A percentile compares a stretch with the other conserved stretches of the same genome.
Evolutionary conservation across 805 yeast species (phyloP).

Genomic region (Barnettozyma siamensis): DNA sequence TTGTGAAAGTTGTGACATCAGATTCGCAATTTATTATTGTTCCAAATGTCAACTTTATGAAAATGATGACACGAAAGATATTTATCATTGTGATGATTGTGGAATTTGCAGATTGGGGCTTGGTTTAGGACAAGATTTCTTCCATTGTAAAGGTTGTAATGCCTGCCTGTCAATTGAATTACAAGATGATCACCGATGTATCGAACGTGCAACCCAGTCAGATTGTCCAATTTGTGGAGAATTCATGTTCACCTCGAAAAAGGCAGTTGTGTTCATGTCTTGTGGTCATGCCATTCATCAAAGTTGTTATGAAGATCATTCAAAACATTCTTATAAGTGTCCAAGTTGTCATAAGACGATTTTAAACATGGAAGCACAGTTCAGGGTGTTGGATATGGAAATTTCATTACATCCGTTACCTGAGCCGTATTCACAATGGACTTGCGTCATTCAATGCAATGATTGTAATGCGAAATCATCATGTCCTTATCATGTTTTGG

Average conservation of each 20-base stretch:
- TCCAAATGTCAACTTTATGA: constrained; percentile 75
- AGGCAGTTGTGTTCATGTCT: constrained; percentile 82
- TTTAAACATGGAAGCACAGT: constrained; percentile 82
- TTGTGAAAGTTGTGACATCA: constrained; percentile 62
- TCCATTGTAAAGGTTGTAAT: constrained; percentile 86
- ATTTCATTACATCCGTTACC: constrained; percentile 74
- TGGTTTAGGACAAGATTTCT: constrained; percentile 83
- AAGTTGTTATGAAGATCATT: constrained; percentile 71
- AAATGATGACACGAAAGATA: constrained; percentile 70
- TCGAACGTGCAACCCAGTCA: constrained; percentile 82
- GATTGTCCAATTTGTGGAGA: constrained; percentile 93
- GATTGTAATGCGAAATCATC: constrained; percentile 84
- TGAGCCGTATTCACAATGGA: constrained; percentile 70
- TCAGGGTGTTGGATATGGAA: constrained; percentile 81
- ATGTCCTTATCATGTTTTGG: constrained; percentile 74
- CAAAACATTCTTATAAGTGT: constrained; percentile 82
- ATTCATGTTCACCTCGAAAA: constrained; percentile 76
- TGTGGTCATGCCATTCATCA: constrained; percentile 96
- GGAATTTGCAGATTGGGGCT: constrained; percentile 89
- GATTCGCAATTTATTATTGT: constrained; percentile 75
- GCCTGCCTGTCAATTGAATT: constrained; percentile 82
- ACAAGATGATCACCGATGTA: constrained; percentile 72
- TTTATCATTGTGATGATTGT: constrained; percentile 89
- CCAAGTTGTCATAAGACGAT: constrained; percentile 86
- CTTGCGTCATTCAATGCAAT: constrained; percentile 69